Evolutionary conservation across 495 filamentous ascomycete species (phyloP).

Genomic region (Annulohypoxylon moriforme): DNA sequence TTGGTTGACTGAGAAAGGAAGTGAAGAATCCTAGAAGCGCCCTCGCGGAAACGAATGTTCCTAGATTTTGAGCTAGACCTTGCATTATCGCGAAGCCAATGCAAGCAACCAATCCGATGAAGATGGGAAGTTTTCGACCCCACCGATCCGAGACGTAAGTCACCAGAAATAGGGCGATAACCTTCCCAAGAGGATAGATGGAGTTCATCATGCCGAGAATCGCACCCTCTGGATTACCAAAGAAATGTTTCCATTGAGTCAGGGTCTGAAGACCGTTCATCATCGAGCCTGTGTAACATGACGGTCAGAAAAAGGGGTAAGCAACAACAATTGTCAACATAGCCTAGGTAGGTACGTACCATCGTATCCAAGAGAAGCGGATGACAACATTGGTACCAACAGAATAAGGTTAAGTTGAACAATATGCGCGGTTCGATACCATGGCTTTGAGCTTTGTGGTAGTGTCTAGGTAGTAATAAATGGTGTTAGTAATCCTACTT

Average conservation of each 20-base stretch:
- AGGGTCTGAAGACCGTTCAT: conserved; percentile 15
- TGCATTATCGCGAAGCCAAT: conserved; percentile 15
- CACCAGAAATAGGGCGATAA: conserved; percentile 7
- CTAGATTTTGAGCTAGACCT: neutral
- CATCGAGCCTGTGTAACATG: neutral
- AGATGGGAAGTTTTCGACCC: conserved; percentile 3
- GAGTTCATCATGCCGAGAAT: conserved; percentile 11
- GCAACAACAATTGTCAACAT: neutral
- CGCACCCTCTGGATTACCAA: conserved; percentile 5
- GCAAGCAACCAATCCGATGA: conserved; percentile 6
- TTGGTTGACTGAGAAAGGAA: conserved; percentile 3
- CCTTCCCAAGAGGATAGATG: conserved; percentile 8
- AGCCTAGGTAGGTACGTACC: too few species aligned
- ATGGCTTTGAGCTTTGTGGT: neutral
- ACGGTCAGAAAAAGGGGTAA: neutral
- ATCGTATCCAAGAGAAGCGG: conserved; percentile 10
- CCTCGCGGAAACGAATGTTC: conserved; percentile 7
- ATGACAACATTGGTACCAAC: conserved; percentile 4
- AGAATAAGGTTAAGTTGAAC: conserved; percentile 7
- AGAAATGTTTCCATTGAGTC: conserved; percentile 6
- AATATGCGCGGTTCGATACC: conserved; percentile 5
- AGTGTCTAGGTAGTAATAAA: neutral
- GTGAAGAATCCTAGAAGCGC: conserved; percentile 4
- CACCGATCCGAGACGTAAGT: conserved; percentile 14
- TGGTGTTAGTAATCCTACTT: neutral